Conservation (phyloP, 2,329 filamentous ascomycete species). For the Aspergillus nomiae region DNA sequence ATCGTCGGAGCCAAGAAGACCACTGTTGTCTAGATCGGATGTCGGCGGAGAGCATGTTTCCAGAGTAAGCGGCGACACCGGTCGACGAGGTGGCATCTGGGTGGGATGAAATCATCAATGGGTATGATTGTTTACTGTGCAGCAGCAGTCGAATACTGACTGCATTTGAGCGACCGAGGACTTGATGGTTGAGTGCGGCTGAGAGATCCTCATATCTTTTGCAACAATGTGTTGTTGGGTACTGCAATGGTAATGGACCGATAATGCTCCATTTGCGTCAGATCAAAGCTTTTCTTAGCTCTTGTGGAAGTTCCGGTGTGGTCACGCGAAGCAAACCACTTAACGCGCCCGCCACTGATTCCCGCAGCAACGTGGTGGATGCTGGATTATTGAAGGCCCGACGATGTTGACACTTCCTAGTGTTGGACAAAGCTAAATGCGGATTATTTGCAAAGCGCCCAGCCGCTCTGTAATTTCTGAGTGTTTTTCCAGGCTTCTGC, state of each 20-base stretch:
- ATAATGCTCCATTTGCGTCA: background rate
- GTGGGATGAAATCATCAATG: constrained; percentile 17
- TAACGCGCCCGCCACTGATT: constrained; percentile 20
- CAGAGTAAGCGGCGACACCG: constrained; percentile 36
- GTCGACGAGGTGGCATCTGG: constrained; percentile 37
- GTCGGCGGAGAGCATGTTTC: constrained; percentile 34
- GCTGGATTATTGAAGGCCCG: background rate
- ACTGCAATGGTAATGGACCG: constrained; percentile 1
- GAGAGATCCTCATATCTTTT: constrained; percentile 22
- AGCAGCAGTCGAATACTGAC: constrained; percentile 25
- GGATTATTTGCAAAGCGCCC: background rate
- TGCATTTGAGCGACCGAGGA: constrained; percentile 23
- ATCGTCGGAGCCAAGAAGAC: constrained; percentile 41
- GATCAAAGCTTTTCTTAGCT: background rate
- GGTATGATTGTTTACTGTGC: constrained; percentile 14
- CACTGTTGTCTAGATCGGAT: constrained; percentile 28
- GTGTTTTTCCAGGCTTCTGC: too few species aligned
- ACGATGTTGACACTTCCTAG: background rate
- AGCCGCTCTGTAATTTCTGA: too few species aligned
- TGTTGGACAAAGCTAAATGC: background rate
- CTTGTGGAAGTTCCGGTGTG: background rate
- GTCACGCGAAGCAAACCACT: constrained; percentile 22
- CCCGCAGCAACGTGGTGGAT: constrained; percentile 20
- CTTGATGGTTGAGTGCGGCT: background rate
- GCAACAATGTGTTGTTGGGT: background rate